phyloP scores from a whole-genome alignment of 208 protist genomes.

The Trypanosomatidae sp. region DNA sequence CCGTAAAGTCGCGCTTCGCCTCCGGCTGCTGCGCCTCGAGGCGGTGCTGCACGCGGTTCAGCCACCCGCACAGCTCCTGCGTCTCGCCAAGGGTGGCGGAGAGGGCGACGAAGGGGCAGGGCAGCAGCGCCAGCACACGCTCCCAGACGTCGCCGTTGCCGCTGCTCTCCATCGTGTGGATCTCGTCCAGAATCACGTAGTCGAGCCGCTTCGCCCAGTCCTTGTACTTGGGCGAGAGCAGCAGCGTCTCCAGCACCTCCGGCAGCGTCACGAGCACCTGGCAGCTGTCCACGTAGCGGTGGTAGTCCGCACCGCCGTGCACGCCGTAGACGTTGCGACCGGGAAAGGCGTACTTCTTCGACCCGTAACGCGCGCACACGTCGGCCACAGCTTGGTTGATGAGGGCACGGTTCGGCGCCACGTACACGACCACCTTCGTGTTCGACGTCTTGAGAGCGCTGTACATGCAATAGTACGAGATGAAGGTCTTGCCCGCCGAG shows the following conservation, averaged over 20 bases:
- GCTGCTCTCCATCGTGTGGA: slow-evolving; percentile 94
- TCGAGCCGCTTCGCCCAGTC: slow-evolving; percentile 86
- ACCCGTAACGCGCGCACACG: slow-evolving; percentile 92
- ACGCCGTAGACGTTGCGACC: slow-evolving; percentile 85
- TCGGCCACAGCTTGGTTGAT: slow-evolving; percentile 95
- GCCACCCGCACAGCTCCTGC: slow-evolving; percentile 89
- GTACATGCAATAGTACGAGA: slow-evolving; percentile 97
- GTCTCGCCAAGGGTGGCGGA: slow-evolving; percentile 96
- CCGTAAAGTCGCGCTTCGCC: slow-evolving; percentile 59
- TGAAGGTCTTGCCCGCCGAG: slow-evolving; percentile 96
- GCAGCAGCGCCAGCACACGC: slow-evolving; percentile 90
- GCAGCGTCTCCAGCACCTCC: slow-evolving; percentile 90
- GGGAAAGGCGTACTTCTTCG: slow-evolving; percentile 79
- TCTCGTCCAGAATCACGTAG: slow-evolving; percentile 97
- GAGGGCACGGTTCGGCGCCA: slow-evolving; percentile 93
- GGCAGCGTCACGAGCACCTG: slow-evolving; percentile 95
- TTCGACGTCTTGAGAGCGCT: slow-evolving; percentile 85
- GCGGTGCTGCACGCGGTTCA: slow-evolving; percentile 81
- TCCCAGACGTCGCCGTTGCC: slow-evolving; percentile 93
- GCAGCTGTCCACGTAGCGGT: slow-evolving; percentile 82
- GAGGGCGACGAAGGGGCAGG: slow-evolving; percentile 93
- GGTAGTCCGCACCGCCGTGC: slow-evolving; percentile 85
- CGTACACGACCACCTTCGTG: slow-evolving; percentile 91
- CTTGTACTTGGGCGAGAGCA: slow-evolving; percentile 87
- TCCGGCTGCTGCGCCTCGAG: slow-evolving; percentile 37